Base-by-base conservation (phyloP, 2,329 filamentous ascomycete species). In the Colletotrichum australisinense region DNA sequence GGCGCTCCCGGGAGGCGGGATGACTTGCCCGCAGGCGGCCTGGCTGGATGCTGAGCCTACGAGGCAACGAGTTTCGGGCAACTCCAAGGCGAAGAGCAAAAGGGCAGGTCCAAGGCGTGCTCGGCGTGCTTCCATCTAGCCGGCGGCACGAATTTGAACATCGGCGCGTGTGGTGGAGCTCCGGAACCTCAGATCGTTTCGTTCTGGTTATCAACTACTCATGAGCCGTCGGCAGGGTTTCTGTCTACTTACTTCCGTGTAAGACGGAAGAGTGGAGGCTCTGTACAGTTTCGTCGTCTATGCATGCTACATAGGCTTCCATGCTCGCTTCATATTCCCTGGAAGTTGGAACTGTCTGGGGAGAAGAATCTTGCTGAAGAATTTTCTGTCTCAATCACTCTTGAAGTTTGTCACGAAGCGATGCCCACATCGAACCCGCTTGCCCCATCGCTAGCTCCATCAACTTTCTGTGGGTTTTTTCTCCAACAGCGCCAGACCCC, bases 251-350 rank as follows among this genome's bases (percentile, higher is more conserved):
- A 63, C 19, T 49, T 42, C 52, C 11, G 69, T 71, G 57, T 35
- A 7, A 62, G 55, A 71, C 69, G 69, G 69, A 58, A 16, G 26
- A 46, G 65, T 49, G 57, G 69, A 69, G 58, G 42, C 38, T 69
- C 66, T 14, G 30, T 52, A 57, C n/a, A 53, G 63, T 24, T 30
- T 19, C 62, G 19, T 19, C 19, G 26, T 5, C 49, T 26, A 49
- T 63, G 59, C 19, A 22, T 32, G 19, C 11, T 28, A 16, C 3
- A 5, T 7, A 19, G 14, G 14, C 30, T 22, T 3, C 5, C 19
- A 53, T n/a, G n/a, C 32, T 55, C 42, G 30, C 22, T 16, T 67
- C 32, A 2, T 35, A 3, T 46, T 22, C 42, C 56, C 11, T 57
- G 63, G 49, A 46, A 35, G 32, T 35, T 12, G 11, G 11, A 35